Evolutionary conservation across 108 stramenopile genomes (phyloP), one percentile per base, ranked within the genome.

Genomic region (Chaetoceros muelleri): DNA sequence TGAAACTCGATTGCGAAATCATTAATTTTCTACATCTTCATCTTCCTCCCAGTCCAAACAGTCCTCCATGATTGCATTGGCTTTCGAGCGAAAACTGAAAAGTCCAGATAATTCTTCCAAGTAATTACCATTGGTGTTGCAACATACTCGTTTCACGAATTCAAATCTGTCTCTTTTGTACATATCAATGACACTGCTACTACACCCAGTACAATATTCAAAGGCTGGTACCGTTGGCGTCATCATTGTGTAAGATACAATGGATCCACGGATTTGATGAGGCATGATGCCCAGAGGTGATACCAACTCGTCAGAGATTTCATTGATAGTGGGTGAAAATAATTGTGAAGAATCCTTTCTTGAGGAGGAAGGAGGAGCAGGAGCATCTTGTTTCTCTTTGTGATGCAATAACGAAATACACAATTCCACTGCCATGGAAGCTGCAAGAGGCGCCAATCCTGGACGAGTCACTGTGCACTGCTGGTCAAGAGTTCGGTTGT

Each of bases 381-480:
- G 75, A 0, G 90, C 90, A 25, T 58, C 50, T 24, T 81, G 66
- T 25, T 80, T 61, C 44, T 61, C 34, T 1, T 92, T 81, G 64
- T 96, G 96, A 60, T 98, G 96, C 67, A 96, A 72, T 57, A 97
- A 61, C 2, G 84, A 75, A 19, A 99, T 92, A 78, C 91, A 69
- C 52, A 99, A 58, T 64, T 99, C 99, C 2, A 91, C 97, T 13
- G 94, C 90, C 79, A 96, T 87, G 30, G 85, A 80, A 27, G 88
- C 76, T 2, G 99, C 99, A 60, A 97, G 92, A 13, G 93, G 95
- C 1, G 97, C 95, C 30, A 99, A 75, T 3, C 99, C 99, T 13
- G 99, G 99, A 30, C 99, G 73, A 46, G 99, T 98, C 17, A 95
- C 94, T 3, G 99, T 99, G 67, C 99, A 99, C 71, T 98, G 97